Evolutionary conservation across 2,329 filamentous ascomycete species (phyloP).

Genomic region (Westerdykella sp.): DNA sequence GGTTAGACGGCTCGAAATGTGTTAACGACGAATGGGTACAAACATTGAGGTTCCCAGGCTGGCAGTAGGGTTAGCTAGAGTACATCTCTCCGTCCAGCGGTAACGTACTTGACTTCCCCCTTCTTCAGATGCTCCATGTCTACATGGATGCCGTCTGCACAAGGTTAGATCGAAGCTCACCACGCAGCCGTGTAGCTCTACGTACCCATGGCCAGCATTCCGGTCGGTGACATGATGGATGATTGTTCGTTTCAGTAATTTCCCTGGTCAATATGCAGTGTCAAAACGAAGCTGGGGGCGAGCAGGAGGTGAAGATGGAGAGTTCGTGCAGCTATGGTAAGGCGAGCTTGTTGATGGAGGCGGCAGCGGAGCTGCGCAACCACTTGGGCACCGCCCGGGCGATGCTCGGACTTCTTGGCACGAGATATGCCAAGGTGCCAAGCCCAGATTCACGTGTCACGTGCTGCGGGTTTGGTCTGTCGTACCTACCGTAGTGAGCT

Average conservation of each 20-base stretch:
- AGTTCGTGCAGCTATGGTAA: conserved; percentile 1
- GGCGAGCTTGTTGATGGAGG: neutral
- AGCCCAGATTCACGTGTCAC: neutral
- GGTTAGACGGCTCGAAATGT: conserved; percentile 21
- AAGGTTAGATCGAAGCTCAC: conserved; percentile 21
- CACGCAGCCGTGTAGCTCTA: neutral
- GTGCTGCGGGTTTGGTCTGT: neutral
- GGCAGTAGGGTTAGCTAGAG: conserved; percentile 19
- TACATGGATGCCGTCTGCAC: conserved; percentile 91
- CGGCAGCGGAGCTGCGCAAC: neutral
- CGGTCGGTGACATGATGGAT: conserved; percentile 29
- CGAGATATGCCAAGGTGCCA: neutral
- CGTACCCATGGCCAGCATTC: conserved; percentile 36
- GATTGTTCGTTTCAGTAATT: conserved; percentile 2
- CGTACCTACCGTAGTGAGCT: neutral
- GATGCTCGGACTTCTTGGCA: neutral
- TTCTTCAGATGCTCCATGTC: conserved; percentile 99
- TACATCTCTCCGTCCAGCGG: neutral
- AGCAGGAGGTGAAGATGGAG: conserved; percentile 1
- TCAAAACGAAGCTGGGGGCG: conserved; percentile 2
- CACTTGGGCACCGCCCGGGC: neutral
- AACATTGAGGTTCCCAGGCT: conserved; percentile 98
- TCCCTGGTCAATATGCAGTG: neutral
- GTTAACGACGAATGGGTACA: conserved; percentile 33
- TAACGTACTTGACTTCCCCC: conserved; percentile 91